Evolutionary conservation across 805 yeast species (phyloP), one percentile per base, ranked within the genome.

Genomic region (Hemisphaericaspora nanyangensis): DNA sequence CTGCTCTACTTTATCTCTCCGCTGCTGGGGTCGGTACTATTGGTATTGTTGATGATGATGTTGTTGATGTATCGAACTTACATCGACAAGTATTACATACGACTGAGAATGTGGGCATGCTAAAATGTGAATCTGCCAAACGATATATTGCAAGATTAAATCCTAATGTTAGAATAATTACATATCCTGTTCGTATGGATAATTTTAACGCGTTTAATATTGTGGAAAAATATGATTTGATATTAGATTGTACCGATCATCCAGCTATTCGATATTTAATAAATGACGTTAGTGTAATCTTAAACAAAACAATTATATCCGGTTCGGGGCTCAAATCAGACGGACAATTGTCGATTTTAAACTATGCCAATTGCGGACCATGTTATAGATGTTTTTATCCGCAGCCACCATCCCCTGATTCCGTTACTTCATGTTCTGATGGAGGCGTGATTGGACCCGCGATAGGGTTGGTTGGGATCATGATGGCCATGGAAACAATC

Each of bases 311-410:
- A 0, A 73, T 93, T 0, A 82, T 93, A 1, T 86, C 96, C 13
- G 99, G 95, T 0, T 85, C 97, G 0, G 98, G 98, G 0, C 69
- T 93, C 37, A 82, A 82, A 49, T 74, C 95, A 0, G 98, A 93
- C 47, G 99, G 99, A 5, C 99, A 93, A 56, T 57, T 95, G 27
- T 68, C 87, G 0, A 74, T 93, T 0, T 68, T 89, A 42, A 87
- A 90, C 60, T 88, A 72, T 56, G 32, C 52, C 8, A 65, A 68
- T 16, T 38, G 44, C 3, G 96, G 95, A 0, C 99, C 99, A 0
- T 93, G 99, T 57, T 93, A 93, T 56, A 68, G 99, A 44, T 93
- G 99, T 56, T 80, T 90, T 60, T 87, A 85, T 50, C 98, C 99
- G 0, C 65, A 65, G 6, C 96, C 98, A 0, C 97, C 99, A 0